Evolutionary conservation across 495 filamentous ascomycete species (phyloP).

Genomic region (Daldinia vernicosa): DNA sequence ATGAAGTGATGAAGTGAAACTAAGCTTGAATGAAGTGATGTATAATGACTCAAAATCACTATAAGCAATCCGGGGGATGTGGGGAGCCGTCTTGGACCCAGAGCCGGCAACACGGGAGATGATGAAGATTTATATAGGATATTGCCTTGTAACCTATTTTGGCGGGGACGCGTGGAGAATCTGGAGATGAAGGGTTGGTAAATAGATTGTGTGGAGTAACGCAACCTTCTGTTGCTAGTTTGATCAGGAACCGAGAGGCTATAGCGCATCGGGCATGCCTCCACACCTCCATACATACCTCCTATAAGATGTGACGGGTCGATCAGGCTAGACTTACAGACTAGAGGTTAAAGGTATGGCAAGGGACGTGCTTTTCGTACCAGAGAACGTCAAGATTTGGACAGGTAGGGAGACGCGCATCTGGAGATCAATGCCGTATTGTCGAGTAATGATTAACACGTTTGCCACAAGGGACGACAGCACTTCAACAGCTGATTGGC

Average conservation of each 20-base stretch:
- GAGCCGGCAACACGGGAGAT: constrained; percentile 42
- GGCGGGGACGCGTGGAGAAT: constrained; percentile 46
- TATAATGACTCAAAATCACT: constrained; percentile 34
- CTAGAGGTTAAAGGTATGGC: constrained; percentile 23
- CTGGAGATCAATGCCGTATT: constrained; percentile 47
- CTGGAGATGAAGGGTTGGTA: constrained; percentile 45
- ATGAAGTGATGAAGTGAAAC: constrained; percentile 19
- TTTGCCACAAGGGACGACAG: constrained; percentile 31
- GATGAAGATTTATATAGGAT: constrained; percentile 49
- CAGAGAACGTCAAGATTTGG: constrained; percentile 34
- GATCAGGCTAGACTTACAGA: constrained; percentile 38
- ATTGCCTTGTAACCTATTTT: constrained; percentile 43
- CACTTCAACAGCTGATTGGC: constrained; percentile 28
- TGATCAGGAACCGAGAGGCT: constrained; percentile 47
- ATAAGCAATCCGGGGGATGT: constrained; percentile 39
- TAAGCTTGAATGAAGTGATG: constrained; percentile 31
- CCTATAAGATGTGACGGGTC: constrained; percentile 41
- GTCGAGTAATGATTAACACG: constrained; percentile 39
- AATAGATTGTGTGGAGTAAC: constrained; percentile 48
- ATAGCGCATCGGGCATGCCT: constrained; percentile 43
- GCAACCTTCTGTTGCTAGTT: constrained; percentile 39
- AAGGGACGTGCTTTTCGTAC: constrained; percentile 42
- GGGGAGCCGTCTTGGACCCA: constrained; percentile 41
- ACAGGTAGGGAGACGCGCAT: constrained; percentile 43
- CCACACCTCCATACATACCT: constrained; percentile 40